Conservation (phyloP, 176 grass and related monocot genomes). For the Hordeum vulgare region MorexV3_pseudomolecules_assembly NC_058524.1:469713512-469714011, state of each 20-base stretch:
- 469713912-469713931: no score
- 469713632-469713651: background rate
- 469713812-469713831: no score
- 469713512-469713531: no score
- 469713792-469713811: no score
- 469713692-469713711: slow-evolving; percentile 9
- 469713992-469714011: background rate
- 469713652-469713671: background rate
- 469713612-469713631: background rate
- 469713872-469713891: no score
- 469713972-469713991: background rate
- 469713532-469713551: no score
- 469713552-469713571: background rate
- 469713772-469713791: no score
- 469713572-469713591: background rate
- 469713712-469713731: background rate
- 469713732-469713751: background rate
- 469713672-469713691: background rate
- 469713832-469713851: no score
- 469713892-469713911: no score
- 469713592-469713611: background rate
- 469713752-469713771: no score
- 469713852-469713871: no score
- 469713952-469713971: background rate
- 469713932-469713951: background rate